phyloP scores from a whole-genome alignment of 2,329 filamentous ascomycete genomes.

The Aspergillus carbonarius region DNA sequence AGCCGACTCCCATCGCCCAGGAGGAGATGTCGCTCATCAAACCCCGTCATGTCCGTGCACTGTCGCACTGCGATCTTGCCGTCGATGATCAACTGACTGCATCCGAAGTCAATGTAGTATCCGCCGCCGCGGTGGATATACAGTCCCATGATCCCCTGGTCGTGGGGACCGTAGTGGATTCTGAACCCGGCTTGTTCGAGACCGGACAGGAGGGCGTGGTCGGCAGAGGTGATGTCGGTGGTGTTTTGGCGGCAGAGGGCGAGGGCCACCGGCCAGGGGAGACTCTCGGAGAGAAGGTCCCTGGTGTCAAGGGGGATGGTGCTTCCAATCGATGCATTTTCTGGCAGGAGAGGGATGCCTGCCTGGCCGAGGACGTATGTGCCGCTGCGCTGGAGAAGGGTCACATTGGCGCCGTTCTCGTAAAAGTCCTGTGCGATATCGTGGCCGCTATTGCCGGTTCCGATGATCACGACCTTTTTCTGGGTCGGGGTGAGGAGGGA shows the following conservation, averaged over 20 bases:
- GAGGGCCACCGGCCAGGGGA: no score
- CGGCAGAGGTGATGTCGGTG: no score
- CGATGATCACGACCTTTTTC: slow-evolving; percentile 4
- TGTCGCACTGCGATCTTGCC: not conserved
- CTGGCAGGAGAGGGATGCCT: no score
- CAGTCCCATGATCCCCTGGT: no score
- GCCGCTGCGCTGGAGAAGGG: not conserved
- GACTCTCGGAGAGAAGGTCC: no score
- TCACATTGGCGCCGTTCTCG: not conserved
- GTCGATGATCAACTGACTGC: slow-evolving; percentile 5
- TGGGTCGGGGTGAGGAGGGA: not conserved
- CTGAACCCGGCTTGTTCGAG: no score
- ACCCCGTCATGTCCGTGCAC: not conserved
- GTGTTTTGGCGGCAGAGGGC: no score
- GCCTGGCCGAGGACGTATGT: no score
- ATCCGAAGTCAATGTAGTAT: slow-evolving; percentile 7
- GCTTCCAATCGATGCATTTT: no score
- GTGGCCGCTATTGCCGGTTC: slow-evolving; percentile 3
- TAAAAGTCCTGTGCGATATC: slow-evolving; percentile 4
- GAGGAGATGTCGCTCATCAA: not conserved
- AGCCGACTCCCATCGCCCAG: not conserved
- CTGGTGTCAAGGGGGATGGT: no score
- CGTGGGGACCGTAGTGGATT: no score
- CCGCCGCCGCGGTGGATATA: slow-evolving; percentile 3
- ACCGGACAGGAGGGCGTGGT: no score